Base-by-base conservation (phyloP, 352 stramenopile genomes). In the Globisporangium lucens region DNA sequence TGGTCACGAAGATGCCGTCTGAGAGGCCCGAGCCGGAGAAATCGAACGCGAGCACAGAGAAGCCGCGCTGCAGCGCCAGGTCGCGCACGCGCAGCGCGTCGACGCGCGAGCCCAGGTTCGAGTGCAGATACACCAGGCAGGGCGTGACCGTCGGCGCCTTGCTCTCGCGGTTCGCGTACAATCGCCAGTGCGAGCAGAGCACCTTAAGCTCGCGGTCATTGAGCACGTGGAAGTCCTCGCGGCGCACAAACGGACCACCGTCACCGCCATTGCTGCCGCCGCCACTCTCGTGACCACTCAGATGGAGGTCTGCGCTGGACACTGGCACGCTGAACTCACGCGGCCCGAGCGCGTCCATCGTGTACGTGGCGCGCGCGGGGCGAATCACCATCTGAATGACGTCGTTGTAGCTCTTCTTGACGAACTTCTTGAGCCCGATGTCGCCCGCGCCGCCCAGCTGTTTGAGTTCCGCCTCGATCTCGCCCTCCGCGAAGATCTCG, bases 1-100 rank as follows among this genome's bases (percentile, higher is more conserved):
- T 90, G 4, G 87, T 96, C 64, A 96, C 87, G 70, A 92, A 95
- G 47, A 93, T 78, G 36, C 87, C 89, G 63, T 94, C 89, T 29
- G 81, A 92, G 13, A 83, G 66, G 0, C 87, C 89, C 5, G 87
- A 95, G 60, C 89, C 89, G 27, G 79, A 91, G 61, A 79, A 94
- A 74, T 96, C 89, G 62, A 96, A 95, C 3, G 87, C 78, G 36
- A 93, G 65, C 53, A 96, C 81, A 8, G 87, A 93, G 51, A 94
- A 90, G 56, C 87, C 85, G 2, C 85, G 75, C n/a, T 65, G 62
- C 9, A 96, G 66, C 8, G 84, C 85, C 12, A 79, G 61, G 47
- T 93, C 77, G 2, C 85, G 85, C 35, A 93, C 66, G n/a, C 83
- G 81, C 59, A 91, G 67, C 2, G 80, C 76, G 66, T 95, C 85